Conservation (phyloP, 306 rosid genomes). For the Cicer judaicum region DNA sequence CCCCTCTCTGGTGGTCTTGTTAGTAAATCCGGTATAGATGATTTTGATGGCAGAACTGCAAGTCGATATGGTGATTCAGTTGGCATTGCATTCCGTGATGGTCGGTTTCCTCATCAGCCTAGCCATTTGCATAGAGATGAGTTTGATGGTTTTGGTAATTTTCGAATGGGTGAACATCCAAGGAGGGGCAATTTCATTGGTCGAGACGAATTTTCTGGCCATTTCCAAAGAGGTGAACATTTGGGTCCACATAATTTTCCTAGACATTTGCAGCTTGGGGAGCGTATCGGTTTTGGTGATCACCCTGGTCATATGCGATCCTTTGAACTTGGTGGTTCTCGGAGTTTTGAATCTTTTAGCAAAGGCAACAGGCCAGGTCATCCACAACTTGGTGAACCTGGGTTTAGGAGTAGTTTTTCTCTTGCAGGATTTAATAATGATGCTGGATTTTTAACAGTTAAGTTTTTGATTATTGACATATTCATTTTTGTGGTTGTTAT, state of each 20-base stretch:
- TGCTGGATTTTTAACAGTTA: constrained; percentile 72
- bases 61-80: constrained; percentile 67
- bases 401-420: constrained; percentile 92
- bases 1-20: constrained; percentile 60
- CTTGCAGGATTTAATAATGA: constrained; percentile 73
- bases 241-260: constrained; percentile 72
- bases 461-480: constrained; percentile 48
- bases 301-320: constrained; percentile 68
- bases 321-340: constrained; percentile 67
- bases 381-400: constrained; percentile 94
- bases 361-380: constrained; percentile 66
- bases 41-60: constrained; percentile 76
- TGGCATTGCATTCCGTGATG: constrained; percentile 62
- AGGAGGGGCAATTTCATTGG: constrained; percentile 70
- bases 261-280: constrained; percentile 66
- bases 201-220: constrained; percentile 64
- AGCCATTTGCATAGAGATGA: constrained; percentile 72
- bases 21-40: constrained; percentile 59
- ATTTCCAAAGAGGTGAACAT: constrained; percentile 62
- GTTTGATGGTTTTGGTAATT: constrained; percentile 73
- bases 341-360: constrained; percentile 68
- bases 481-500: constrained; percentile 30
- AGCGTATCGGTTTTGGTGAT: constrained; percentile 71
- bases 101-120: constrained; percentile 67
- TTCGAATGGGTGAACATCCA: constrained; percentile 71